Conservation (phyloP, 495 filamentous ascomycete species). For the Aspergillus olivimuriae region DNA sequence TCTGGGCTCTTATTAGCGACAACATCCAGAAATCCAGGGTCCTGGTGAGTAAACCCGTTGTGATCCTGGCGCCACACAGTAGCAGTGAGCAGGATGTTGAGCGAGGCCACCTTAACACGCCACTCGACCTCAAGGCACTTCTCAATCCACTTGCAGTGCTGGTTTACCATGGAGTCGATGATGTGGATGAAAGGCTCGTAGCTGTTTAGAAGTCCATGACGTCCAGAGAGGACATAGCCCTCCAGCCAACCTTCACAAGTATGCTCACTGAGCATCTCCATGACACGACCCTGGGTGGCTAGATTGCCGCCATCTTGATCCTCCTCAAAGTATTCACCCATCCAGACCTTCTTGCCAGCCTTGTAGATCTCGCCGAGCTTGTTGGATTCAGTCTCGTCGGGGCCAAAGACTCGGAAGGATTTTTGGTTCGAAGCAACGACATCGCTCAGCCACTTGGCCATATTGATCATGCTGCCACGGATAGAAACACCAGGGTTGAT, state of each 20-base stretch:
- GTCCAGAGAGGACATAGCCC: conserved; percentile 63
- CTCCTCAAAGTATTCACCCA: conserved; percentile 68
- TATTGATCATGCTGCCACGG: conserved; percentile 55
- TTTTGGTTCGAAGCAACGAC: conserved; percentile 52
- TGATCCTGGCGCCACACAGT: conserved; percentile 76
- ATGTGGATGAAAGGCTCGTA: conserved; percentile 77
- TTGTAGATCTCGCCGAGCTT: conserved; percentile 62
- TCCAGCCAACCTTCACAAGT: conserved; percentile 74
- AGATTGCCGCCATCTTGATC: conserved; percentile 64
- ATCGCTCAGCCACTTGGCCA: conserved; percentile 57
- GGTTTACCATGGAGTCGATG: conserved; percentile 74
- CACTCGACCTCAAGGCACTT: conserved; percentile 68
- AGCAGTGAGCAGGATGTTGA: conserved; percentile 69
- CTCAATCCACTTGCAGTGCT: conserved; percentile 76
- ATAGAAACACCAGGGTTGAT: conserved; percentile 45
- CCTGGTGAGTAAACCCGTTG: conserved; percentile 75
- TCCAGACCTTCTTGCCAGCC: conserved; percentile 68
- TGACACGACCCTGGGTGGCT: conserved; percentile 55
- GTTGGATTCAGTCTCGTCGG: conserved; percentile 73
- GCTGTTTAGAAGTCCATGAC: conserved; percentile 67
- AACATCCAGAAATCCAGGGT: conserved; percentile 69
- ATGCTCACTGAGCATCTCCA: conserved; percentile 74
- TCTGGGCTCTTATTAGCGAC: conserved; percentile 69
- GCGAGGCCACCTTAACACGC: conserved; percentile 58
- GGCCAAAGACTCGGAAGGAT: conserved; percentile 66